Evolutionary conservation across 352 stramenopile species (phyloP), one percentile per base, ranked within the genome.

Genomic region (Phytopythium vexans): DNA sequence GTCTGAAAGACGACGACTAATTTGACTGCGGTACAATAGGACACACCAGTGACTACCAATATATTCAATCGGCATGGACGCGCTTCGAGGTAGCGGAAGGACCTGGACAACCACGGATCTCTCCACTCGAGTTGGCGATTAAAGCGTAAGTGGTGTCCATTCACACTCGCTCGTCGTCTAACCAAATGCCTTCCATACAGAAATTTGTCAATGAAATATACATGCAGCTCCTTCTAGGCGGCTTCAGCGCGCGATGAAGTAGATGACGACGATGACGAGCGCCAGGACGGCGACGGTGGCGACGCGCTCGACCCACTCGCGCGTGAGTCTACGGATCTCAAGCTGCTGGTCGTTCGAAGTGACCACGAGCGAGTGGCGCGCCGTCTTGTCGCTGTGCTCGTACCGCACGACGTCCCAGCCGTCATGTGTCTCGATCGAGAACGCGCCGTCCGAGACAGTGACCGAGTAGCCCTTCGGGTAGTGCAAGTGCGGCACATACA

Each of bases 401-500:
- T 73, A 86, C n/a, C 60, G 67, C 54, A 92, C 60, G 2, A 71
- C 44, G 45, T 92, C 82, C 66, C 68, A 90, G 4, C 76, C 79
- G 60, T 89, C 76, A 46, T 80, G 63, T 12, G 43, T 59, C 21
- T 79, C 49, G 6, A 82, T 45, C 6, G 64, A 64, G 55, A 72
- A 88, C 41, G 72, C 59, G 27, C 82, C 84, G 51, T 89, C 76
- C 8, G 82, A 92, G 12, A 77, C 70, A 4, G 50, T 38, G 1
- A 91, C 67, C 6, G 40, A 67, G 52, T 58, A 58, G 41, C 52
- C 52, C 32, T 42, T 33, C 27, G 38, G 52, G 44, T 58, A 58
- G 15, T 58, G 52, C 42, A 58, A 31, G 31, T 47, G 52, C 11
- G 52, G 52, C 15, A 58, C 52, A 27, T 52, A 58, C 10, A 58